A percentile compares a stretch with the other conserved stretches of the same genome.
Evolutionary conservation across 2,329 filamentous ascomycete genomes (phyloP).

Genomic region (Rhinocladiella mackenziei): DNA sequence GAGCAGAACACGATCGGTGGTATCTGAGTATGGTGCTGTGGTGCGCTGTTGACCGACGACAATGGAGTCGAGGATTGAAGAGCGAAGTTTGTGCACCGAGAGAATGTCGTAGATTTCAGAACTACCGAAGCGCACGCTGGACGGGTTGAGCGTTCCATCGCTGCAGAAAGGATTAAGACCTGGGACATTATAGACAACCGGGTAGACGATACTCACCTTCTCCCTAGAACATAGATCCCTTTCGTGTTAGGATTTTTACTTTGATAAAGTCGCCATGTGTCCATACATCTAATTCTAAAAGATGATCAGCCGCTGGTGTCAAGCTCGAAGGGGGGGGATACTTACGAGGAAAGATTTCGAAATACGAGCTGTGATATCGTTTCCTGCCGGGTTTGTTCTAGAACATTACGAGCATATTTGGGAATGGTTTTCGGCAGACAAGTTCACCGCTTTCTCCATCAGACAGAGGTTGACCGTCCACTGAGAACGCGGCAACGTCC

Average conservation of each 20-base stretch:
- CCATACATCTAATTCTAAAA: constrained; percentile 3
- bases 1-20: constrained; percentile 14
- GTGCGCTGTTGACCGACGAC: constrained; percentile 12
- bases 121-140: constrained; percentile 83
- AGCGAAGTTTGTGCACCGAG: constrained; percentile 31
- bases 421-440: no score
- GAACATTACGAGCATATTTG: constrained; percentile 68
- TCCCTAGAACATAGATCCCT: constrained; percentile 12
- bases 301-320: no score
- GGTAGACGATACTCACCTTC: constrained; percentile 1
- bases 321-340: no score
- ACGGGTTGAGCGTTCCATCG: constrained; percentile 59
- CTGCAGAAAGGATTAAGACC: no score
- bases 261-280: constrained; percentile 62
- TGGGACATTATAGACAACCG: no score
- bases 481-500: constrained; percentile 10
- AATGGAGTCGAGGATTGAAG: constrained; percentile 6
- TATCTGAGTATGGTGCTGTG: constrained; percentile 4
- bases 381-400: constrained; percentile 52
- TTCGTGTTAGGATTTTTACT: constrained; percentile 6
- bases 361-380: constrained; percentile 46
- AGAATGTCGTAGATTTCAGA: constrained; percentile 84
- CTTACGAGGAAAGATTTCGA: constrained; percentile 11
- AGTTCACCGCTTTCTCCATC: constrained; percentile 67
- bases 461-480: background rate